A percentile compares a stretch with the other conserved stretches of the same genome.
These are phyloP conservation scores for Argentina anserina DNA, from an alignment of 306 rosid genomes.

Conservation along the genomic window DNA sequence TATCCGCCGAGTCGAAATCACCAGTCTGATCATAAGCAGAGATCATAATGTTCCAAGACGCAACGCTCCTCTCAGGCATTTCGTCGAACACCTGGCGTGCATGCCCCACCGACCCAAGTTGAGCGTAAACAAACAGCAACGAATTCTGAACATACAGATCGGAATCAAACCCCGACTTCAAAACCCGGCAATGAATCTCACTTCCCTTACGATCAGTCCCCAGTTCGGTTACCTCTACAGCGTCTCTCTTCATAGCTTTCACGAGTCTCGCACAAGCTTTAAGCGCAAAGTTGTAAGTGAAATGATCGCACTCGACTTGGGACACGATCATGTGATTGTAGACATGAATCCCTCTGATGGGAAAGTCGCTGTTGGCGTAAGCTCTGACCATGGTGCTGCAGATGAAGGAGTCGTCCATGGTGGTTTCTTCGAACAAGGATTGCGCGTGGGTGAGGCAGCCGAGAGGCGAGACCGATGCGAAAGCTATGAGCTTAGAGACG, in stretches of 20 bases:
- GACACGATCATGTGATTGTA: constrained; percentile 41
- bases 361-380: constrained; percentile 44
- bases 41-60: constrained; percentile 70
- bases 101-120: constrained; percentile 32
- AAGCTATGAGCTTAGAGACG: constrained; percentile 33
- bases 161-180: constrained; percentile 45
- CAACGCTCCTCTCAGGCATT: constrained; percentile 42
- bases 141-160: constrained; percentile 46
- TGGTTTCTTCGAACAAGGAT: constrained; percentile 47
- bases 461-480: constrained; percentile 47
- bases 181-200: constrained; percentile 51
- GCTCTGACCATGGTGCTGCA: constrained; percentile 68
- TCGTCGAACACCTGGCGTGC: constrained; percentile 54
- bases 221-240: background rate
- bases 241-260: constrained; percentile 29
- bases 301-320: constrained; percentile 34
- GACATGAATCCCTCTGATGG: constrained; percentile 40
- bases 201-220: constrained; percentile 45
- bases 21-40: constrained; percentile 42
- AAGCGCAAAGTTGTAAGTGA: constrained; percentile 54
- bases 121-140: constrained; percentile 48
- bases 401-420: constrained; percentile 43
- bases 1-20: constrained; percentile 46
- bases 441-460: constrained; percentile 59
- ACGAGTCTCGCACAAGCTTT: constrained; percentile 58